Conservation (phyloP, 208 protist genomes). For the Trichomonas gallinae region DNA sequence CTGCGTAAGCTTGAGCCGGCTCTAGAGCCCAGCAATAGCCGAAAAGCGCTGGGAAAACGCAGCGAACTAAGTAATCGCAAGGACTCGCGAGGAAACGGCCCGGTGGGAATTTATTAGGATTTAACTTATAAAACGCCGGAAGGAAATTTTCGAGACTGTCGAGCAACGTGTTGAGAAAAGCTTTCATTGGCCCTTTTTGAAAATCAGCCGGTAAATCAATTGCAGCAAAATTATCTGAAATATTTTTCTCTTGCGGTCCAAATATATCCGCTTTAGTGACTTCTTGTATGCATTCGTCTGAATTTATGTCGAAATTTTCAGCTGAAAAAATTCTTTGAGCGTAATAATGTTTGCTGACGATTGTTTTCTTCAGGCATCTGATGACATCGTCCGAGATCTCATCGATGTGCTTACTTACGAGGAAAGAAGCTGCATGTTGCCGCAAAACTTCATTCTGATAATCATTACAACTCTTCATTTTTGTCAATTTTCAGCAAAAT, state of each 20-base stretch:
- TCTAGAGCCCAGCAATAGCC: not conserved
- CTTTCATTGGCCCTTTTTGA: slow-evolving; percentile 2
- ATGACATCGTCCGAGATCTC: not conserved
- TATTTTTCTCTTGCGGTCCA: not conserved
- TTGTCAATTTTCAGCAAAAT: too few species aligned
- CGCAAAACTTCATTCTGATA: not conserved
- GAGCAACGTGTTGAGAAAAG: not conserved
- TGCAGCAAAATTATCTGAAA: not conserved
- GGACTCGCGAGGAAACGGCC: not conserved
- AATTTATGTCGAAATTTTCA: not conserved
- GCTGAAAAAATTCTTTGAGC: not conserved
- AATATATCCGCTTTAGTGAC: not conserved
- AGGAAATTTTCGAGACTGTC: not conserved
- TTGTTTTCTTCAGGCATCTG: not conserved
- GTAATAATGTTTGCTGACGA: not conserved
- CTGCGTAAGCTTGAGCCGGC: not conserved
- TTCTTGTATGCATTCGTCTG: not conserved
- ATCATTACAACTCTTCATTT: not conserved
- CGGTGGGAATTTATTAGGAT: not conserved
- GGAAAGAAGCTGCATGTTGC: not conserved
- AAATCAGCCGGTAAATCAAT: not conserved
- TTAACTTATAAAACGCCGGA: not conserved
- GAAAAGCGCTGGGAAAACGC: not conserved
- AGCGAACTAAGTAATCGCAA: not conserved
- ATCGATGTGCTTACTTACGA: not conserved